Percentiles rank a stretch among this genome's conserved stretches.
These are phyloP conservation scores for Phytophthora idaei DNA, from an alignment of 352 stramenopile species.

Conservation along the genomic window DNA sequence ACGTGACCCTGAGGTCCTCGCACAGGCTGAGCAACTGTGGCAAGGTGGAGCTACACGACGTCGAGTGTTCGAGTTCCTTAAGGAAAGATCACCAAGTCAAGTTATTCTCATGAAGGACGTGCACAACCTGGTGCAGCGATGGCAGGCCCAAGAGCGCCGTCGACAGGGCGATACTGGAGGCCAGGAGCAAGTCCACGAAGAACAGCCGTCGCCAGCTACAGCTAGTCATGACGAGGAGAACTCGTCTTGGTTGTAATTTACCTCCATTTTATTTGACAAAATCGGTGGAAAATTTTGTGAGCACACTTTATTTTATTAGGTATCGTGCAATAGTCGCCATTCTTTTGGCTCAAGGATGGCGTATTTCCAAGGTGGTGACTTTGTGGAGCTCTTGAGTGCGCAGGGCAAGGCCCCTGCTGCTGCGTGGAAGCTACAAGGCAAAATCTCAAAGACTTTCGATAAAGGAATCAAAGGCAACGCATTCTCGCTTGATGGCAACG, in stretches of 20 bases:
- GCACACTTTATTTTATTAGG: slow-evolving; percentile 25
- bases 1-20: slow-evolving; percentile 62
- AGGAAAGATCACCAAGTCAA: slow-evolving; percentile 56
- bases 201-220: slow-evolving; percentile 14
- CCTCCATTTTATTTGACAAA: not conserved
- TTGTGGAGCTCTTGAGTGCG: slow-evolving; percentile 80
- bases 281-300: slow-evolving; percentile 22
- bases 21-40: slow-evolving; percentile 67
- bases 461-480: slow-evolving; percentile 80
- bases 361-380: slow-evolving; percentile 85
- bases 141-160: slow-evolving; percentile 52
- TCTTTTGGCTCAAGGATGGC: slow-evolving; percentile 25
- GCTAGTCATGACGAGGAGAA: slow-evolving; percentile 21
- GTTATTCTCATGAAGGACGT: slow-evolving; percentile 82
- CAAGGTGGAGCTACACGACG: slow-evolving; percentile 55
- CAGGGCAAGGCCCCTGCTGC: slow-evolving; percentile 75
- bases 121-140: slow-evolving; percentile 78
- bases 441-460: slow-evolving; percentile 83
- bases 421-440: slow-evolving; percentile 75
- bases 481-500: slow-evolving; percentile 75
- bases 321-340: not conserved
- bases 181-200: slow-evolving; percentile 8
- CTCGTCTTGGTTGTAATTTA: slow-evolving; percentile 32
- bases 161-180: slow-evolving; percentile 6
- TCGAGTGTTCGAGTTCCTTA: slow-evolving; percentile 77